phyloP scores from a whole-genome alignment of 1,284 basidiomycete species.

The Rhizopogon parksii region DNA sequence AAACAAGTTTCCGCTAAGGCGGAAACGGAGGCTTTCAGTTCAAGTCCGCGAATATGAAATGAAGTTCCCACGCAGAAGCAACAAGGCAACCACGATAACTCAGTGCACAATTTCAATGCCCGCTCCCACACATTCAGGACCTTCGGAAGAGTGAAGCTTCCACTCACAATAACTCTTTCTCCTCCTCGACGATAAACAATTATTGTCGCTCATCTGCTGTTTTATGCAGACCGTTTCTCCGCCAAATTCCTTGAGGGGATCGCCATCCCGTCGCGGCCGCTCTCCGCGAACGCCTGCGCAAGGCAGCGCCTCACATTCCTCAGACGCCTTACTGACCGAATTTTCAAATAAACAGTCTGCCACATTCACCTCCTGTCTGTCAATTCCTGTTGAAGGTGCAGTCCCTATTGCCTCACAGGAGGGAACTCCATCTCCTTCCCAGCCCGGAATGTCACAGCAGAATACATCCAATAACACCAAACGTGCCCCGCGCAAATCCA shows the following conservation, averaged over 20 bases:
- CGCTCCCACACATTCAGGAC: slow-evolving; percentile 32
- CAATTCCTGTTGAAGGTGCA: slow-evolving; percentile 46
- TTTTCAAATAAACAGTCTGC: slow-evolving; percentile 33
- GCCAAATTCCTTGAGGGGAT: slow-evolving; percentile 14
- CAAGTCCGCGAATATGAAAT: slow-evolving; percentile 28
- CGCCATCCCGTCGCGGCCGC: slow-evolving; percentile 26
- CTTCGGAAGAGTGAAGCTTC: slow-evolving; percentile 10
- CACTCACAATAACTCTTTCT: slow-evolving; percentile 9
- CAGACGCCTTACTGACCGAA: slow-evolving; percentile 29
- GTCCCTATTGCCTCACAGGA: slow-evolving; percentile 32
- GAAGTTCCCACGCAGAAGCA: slow-evolving; percentile 27
- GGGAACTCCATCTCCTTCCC: slow-evolving; percentile 18
- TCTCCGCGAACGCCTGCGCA: slow-evolving; percentile 24
- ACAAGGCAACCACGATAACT: slow-evolving; percentile 30
- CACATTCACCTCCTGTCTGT: slow-evolving; percentile 45
- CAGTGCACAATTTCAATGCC: slow-evolving; percentile 35
- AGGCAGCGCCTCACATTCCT: slow-evolving; percentile 17
- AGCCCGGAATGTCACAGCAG: slow-evolving; percentile 22
- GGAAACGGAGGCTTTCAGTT: slow-evolving; percentile 14
- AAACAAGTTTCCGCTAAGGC: not conserved
- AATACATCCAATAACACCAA: slow-evolving; percentile 37
- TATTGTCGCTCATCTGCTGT: not conserved
- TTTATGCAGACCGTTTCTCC: slow-evolving; percentile 13
- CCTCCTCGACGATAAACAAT: slow-evolving; percentile 4
- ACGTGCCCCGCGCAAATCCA: slow-evolving; percentile 78